Conservation (phyloP, 2,329 filamentous ascomycete genomes). For the Talaromyces islandicus region DNA sequence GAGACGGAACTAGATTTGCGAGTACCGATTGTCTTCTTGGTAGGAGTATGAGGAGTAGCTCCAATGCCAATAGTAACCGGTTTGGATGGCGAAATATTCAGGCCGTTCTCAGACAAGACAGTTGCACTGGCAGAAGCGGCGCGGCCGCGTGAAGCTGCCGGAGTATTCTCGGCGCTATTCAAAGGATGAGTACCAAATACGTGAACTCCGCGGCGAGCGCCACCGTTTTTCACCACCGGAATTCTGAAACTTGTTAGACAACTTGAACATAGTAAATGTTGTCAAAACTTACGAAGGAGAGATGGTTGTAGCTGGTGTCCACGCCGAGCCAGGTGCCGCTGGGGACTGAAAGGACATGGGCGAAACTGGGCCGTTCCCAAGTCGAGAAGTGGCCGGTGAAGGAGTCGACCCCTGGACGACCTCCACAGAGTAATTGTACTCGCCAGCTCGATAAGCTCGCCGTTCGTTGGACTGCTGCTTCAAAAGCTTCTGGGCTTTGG, state of each 20-base stretch:
- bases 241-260: slow-evolving; percentile 30
- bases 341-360: slow-evolving; percentile 40
- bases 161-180: slow-evolving; percentile 33
- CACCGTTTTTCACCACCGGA: slow-evolving; percentile 32
- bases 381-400: slow-evolving; percentile 36
- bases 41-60: slow-evolving; percentile 30
- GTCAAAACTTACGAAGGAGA: slow-evolving; percentile 39
- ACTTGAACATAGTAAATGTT: background rate
- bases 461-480: slow-evolving; percentile 95
- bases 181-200: slow-evolving; percentile 29
- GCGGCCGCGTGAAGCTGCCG: slow-evolving; percentile 25
- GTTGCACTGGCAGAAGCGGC: slow-evolving; percentile 19
- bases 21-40: slow-evolving; percentile 35
- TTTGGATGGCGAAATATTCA: slow-evolving; percentile 31
- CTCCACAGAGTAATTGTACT: slow-evolving; percentile 65
- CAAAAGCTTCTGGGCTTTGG: slow-evolving; percentile 89
- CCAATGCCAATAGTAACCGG: slow-evolving; percentile 20
- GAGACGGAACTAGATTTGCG: slow-evolving; percentile 30
- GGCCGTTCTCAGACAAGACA: slow-evolving; percentile 24
- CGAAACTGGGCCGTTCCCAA: slow-evolving; percentile 36
- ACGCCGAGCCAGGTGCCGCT: slow-evolving; percentile 34
- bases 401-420: slow-evolving; percentile 40
- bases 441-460: slow-evolving; percentile 90
- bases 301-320: slow-evolving; percentile 44
- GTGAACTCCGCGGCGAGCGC: slow-evolving; percentile 26